Evolutionary conservation across 257 asterid species (phyloP).

Genomic region (Solanum phureja): DNA sequence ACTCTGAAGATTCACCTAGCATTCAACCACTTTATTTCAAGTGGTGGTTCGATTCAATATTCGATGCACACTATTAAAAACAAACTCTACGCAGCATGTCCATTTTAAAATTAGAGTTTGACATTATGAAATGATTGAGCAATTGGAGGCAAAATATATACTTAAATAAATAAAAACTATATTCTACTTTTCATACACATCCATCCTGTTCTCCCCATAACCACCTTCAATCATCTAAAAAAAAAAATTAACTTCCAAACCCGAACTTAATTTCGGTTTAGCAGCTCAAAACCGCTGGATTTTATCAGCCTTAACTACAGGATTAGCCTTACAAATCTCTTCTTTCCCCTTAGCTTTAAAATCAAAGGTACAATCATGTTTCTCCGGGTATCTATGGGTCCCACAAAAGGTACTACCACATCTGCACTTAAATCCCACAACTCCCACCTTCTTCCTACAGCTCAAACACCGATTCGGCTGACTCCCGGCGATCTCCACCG

Average conservation of each 20-base stretch:
- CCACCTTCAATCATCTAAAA: neutral
- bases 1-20: too few relatives aligned
- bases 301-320: conserved; percentile 36
- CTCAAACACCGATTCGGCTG: conserved; percentile 16
- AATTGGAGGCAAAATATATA: neutral
- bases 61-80: neutral
- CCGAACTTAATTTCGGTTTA: neutral
- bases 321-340: conserved; percentile 35
- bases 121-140: neutral
- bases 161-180: neutral
- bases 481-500: neutral
- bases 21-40: neutral
- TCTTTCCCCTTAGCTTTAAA: conserved; percentile 23
- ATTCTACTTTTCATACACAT: neutral
- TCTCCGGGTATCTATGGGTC: conserved; percentile 37
- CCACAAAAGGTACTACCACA: conserved; percentile 47
- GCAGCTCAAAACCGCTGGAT: conserved; percentile 13
- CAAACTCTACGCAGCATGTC: neutral
- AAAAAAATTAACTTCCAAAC: neutral
- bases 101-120: neutral
- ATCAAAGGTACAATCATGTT: conserved; percentile 36
- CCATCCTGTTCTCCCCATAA: neutral
- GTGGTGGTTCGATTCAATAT: neutral
- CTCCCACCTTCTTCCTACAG: conserved; percentile 34
- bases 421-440: conserved; percentile 33